Evolutionary conservation across 495 filamentous ascomycete genomes (phyloP).

Genomic region (Lasiosphaeria hispida): DNA sequence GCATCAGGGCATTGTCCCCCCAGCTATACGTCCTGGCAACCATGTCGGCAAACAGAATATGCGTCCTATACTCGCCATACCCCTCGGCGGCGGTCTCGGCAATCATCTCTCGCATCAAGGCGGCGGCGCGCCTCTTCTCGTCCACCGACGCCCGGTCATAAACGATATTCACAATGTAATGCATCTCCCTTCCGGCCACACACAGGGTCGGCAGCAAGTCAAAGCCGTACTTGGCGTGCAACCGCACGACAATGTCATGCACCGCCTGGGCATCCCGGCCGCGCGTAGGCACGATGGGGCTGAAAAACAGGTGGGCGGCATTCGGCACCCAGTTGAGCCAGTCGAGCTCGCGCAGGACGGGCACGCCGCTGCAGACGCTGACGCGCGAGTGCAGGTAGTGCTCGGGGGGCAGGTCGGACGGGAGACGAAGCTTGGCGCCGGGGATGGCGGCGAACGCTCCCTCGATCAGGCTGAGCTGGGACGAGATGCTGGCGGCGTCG

Average conservation of each 20-base stretch:
- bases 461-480: constrained; percentile 44
- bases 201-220: constrained; percentile 50
- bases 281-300: constrained; percentile 48
- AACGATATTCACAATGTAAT: constrained; percentile 56
- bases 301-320: constrained; percentile 54
- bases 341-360: constrained; percentile 44
- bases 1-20: constrained; percentile 49
- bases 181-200: constrained; percentile 53
- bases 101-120: constrained; percentile 45
- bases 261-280: constrained; percentile 47
- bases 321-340: constrained; percentile 57
- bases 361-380: constrained; percentile 39
- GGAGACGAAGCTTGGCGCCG: constrained; percentile 43
- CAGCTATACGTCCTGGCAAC: constrained; percentile 54
- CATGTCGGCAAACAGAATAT: constrained; percentile 53
- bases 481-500: constrained; percentile 36
- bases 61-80: constrained; percentile 57
- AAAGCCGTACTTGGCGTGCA: constrained; percentile 41
- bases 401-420: constrained; percentile 27
- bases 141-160: constrained; percentile 48
- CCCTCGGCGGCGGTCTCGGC: constrained; percentile 46
- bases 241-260: constrained; percentile 40
- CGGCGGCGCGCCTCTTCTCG: constrained; percentile 32
- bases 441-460: constrained; percentile 39
- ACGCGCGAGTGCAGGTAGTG: constrained; percentile 31